Evolutionary conservation across 805 yeast species (phyloP).

Genomic region (Phaffomyces thermotolerans): DNA sequence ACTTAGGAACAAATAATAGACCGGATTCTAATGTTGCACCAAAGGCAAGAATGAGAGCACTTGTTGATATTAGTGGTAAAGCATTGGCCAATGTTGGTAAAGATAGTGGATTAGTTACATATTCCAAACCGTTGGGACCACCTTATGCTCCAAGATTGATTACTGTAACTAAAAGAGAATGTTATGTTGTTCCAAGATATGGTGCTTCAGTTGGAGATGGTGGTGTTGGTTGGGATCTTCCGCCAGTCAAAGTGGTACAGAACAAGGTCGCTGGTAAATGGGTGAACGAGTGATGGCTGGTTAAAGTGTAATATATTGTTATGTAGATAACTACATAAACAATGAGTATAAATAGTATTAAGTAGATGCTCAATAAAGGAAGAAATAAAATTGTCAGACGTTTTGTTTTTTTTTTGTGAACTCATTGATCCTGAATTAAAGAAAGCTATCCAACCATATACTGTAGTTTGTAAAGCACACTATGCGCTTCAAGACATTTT

Average conservation of each 20-base stretch:
- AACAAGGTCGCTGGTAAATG: slow-evolving; percentile 61
- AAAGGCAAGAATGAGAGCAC: slow-evolving; percentile 58
- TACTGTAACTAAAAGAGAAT: slow-evolving; percentile 63
- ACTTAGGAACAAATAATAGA: slow-evolving; percentile 40
- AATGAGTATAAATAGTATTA: too few relatives aligned
- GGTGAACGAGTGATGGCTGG: slow-evolving; percentile 39
- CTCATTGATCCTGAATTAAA: too few relatives aligned
- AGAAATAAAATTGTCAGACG: too few relatives aligned
- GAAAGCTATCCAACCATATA: too few relatives aligned
- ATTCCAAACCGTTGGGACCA: slow-evolving; percentile 87
- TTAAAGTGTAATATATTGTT: too few relatives aligned
- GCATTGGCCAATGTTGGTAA: slow-evolving; percentile 76
- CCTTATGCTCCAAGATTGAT: slow-evolving; percentile 78
- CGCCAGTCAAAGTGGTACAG: slow-evolving; percentile 71
- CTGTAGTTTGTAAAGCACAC: too few relatives aligned
- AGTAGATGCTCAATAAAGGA: too few relatives aligned
- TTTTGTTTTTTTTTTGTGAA: too few relatives aligned
- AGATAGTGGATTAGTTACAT: slow-evolving; percentile 62
- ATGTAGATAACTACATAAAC: too few relatives aligned
- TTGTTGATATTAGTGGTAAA: slow-evolving; percentile 68
- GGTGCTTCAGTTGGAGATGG: slow-evolving; percentile 83
- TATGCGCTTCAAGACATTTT: too few relatives aligned
- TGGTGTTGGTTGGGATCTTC: slow-evolving; percentile 87
- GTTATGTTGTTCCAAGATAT: slow-evolving; percentile 85
- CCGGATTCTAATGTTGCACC: slow-evolving; percentile 38